Conservation (phyloP, 192 early-diverging fungal species). For the Rhizophlyctis rosea region DNA sequence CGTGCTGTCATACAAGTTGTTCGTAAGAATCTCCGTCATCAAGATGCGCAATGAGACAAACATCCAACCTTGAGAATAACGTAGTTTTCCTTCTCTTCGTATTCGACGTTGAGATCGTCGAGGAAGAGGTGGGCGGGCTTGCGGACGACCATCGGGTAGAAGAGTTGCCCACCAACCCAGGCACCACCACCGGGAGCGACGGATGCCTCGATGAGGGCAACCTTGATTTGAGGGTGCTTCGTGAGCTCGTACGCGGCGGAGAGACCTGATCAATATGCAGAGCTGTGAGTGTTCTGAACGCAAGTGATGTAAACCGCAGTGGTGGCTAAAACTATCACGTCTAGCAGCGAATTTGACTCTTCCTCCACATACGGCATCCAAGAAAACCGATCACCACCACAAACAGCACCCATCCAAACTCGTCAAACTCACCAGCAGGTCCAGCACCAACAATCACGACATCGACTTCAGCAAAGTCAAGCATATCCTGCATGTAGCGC, state of each 20-base stretch:
- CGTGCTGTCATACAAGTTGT: constrained; percentile 36
- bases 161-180: constrained; percentile 72
- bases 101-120: constrained; percentile 62
- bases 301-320: no score
- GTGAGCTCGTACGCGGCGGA: constrained; percentile 65
- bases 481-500: constrained; percentile 66
- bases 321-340: no score
- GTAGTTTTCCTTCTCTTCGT: constrained; percentile 70
- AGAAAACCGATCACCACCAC: no score
- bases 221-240: constrained; percentile 63
- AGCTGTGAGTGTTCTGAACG: no score
- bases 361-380: no score
- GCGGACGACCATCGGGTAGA: constrained; percentile 69
- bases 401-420: no score
- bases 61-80: constrained; percentile 57
- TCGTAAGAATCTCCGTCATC: background rate
- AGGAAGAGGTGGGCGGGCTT: constrained; percentile 67
- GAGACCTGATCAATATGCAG: constrained; percentile 37
- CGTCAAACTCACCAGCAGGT: constrained; percentile 44
- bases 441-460: constrained; percentile 73
- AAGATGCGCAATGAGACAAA: background rate
- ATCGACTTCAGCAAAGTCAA: constrained; percentile 64
- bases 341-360: no score
- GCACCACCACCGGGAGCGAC: constrained; percentile 72
- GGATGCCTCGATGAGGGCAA: constrained; percentile 67